A percentile compares a stretch with the other conserved stretches of the same genome.
These are phyloP conservation scores for Ganoderma resinaceum DNA, from an alignment of 1,284 basidiomycete genomes.

Conservation along the genomic window DNA sequence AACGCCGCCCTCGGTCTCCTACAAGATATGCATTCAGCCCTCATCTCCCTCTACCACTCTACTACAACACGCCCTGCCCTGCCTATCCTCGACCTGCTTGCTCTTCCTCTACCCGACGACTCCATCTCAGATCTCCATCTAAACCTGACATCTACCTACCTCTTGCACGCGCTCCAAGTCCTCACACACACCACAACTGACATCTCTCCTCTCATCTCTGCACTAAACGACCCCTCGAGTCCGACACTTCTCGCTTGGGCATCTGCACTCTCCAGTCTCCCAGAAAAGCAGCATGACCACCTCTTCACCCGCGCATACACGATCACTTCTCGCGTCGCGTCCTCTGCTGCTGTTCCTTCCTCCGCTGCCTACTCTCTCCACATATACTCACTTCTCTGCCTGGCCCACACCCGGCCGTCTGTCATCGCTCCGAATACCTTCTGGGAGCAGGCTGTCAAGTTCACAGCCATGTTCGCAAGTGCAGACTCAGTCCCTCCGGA, in stretches of 20 bases:
- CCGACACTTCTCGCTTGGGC: conserved; percentile 62
- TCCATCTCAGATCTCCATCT: conserved; percentile 50
- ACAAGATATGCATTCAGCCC: conserved; percentile 50
- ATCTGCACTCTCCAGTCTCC: conserved; percentile 48
- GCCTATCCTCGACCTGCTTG: conserved; percentile 44
- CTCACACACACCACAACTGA: conserved; percentile 40
- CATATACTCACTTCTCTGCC: conserved; percentile 40
- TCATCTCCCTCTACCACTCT: conserved; percentile 44
- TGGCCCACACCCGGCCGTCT: conserved; percentile 40
- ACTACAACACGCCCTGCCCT: conserved; percentile 25
- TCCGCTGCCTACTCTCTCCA: conserved; percentile 51
- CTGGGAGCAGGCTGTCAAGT: conserved; percentile 71
- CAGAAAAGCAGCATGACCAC: conserved; percentile 61
- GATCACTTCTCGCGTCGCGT: conserved; percentile 53
- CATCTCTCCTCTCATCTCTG: conserved; percentile 41
- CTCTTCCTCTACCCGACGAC: conserved; percentile 50
- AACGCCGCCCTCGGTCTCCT: conserved; percentile 55
- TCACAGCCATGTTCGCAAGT: conserved; percentile 53
- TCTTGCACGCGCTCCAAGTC: conserved; percentile 57
- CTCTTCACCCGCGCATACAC: conserved; percentile 66
- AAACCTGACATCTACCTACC: conserved; percentile 63
- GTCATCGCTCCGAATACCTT: conserved; percentile 51
- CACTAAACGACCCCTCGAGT: conserved; percentile 46
- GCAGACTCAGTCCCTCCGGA: conserved; percentile 23
- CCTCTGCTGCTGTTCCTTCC: conserved; percentile 32